Evolutionary conservation across 306 rosid species (phyloP), one percentile per base, ranked within the genome.

Genomic region (Prinsepia uniflora): DNA sequence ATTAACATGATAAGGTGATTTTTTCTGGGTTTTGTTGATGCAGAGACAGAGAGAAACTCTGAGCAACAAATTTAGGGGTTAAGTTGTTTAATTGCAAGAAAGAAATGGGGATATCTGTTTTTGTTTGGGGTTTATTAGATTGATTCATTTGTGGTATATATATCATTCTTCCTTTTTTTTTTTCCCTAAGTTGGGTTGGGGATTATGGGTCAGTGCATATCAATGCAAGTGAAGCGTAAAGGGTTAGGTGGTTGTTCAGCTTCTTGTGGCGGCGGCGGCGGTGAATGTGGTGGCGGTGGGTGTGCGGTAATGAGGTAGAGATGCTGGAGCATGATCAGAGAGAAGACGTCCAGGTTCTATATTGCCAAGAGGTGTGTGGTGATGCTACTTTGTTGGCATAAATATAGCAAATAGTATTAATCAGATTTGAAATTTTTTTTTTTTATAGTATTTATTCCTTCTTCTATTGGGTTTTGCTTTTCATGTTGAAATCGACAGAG

Each of bases 361-460:
- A 76, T 81, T 68, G 76, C 64, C 41, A 72, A 70, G 73, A 81
- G 73, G 46, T 81, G 84, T 81, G 52, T 72, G 18, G 53, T 55
- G 14, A 76, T 81, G 79, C 84, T 76, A 56, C 43, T 81, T 44
- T 76, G 81, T 70, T 81, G 84, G 84, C 81, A 68, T 14, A 81
- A 81, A 70, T 81, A 78, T 55, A 65, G 83, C 81, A 75, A 84
- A 65, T 59, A 67, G 65, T 59, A 67, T 57, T 74, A 19, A 7
- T 64, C 55, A 9, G 30, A 58, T 14, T 36, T 41, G 14, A n/a
- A 22, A 58, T 55, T 14, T 7, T 66, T 45, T 36, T 56, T n/a
- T 30, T 64, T 5, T n/a, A n/a, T n/a, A n/a, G 7, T 13, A 53
- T 42, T 41, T 39, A 13, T 0, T 42, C n/a, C 17, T 43, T 6